Base-by-base conservation (phyloP, 2,329 filamentous ascomycete species). In the Colletotrichum euphorbiae region DNA sequence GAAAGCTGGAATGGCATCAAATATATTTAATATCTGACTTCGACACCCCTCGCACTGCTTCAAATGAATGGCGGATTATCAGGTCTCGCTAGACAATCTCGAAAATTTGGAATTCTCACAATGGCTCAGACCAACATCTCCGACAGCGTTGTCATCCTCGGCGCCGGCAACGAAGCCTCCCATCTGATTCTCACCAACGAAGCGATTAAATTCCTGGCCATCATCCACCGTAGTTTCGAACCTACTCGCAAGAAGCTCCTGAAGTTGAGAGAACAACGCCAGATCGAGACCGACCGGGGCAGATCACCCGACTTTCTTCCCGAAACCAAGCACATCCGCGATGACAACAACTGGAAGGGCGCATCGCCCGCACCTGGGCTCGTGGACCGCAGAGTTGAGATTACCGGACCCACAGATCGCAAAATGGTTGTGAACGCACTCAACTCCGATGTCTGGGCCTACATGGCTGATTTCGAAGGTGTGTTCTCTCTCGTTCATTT, bases 341-440 rank as follows among this genome's bases (percentile, higher is more conserved):
- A 97, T 75, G 91, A 95, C 79, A 89, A 91, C 79, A 88, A 92
- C 73, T 97, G 93, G 93, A 93, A 89, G 81, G 93, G 92, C 70
- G 93, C 93, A 45, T 87, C 90, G 51, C 93, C 93, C 13, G 93
- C 93, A 6, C 93, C 93, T 0, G 93, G 93, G 64, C 86, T 97
- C 52, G 88, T 94, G 40, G 93, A 97, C 82, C 89, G 93, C 71
- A 88, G 93, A 71, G 91, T 96, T 19, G 93, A 97, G 83, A 97
- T 97, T 75, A 97, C 93, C 3, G 93, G 93, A 6, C 93, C 93
- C 0, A 96, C 93, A 3, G 93, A 97, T 80, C 86, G 93, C 72
- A 97, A 97, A 85, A 97, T 97, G 93, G 92, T 97, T 57, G 92
- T 97, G 70, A 97, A 97, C 78, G 93, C 93, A 8, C 77, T 97